phyloP scores from a whole-genome alignment of 495 filamentous ascomycete species.

The Rhypophila decipiens region DNA sequence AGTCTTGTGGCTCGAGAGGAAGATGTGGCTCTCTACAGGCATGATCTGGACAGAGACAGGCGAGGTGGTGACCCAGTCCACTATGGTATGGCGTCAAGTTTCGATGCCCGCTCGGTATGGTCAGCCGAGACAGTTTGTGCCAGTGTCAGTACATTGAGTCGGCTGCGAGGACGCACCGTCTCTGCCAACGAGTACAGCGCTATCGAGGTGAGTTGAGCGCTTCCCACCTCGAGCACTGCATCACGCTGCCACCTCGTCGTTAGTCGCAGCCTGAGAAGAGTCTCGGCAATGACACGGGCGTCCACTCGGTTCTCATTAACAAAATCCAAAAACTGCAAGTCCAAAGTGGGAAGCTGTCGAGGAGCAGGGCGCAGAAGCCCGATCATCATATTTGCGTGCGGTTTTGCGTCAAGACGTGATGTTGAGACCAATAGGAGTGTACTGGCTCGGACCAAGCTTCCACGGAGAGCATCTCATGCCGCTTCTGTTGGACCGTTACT shows the following conservation, averaged over 20 bases:
- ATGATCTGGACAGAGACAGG: not conserved
- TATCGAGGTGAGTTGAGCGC: not conserved
- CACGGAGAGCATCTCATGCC: not conserved
- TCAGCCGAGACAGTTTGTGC: too few relatives aligned
- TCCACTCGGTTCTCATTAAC: not conserved
- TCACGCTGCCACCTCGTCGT: too few relatives aligned
- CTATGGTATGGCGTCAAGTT: too few relatives aligned
- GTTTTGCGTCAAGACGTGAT: not conserved
- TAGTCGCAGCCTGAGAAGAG: too few relatives aligned
- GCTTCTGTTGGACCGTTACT: not conserved
- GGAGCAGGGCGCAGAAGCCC: not conserved
- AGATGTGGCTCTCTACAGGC: not conserved
- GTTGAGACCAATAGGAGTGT: not conserved
- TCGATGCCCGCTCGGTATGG: too few relatives aligned
- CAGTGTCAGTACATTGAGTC: too few relatives aligned
- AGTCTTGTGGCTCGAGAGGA: slow-evolving; percentile 18
- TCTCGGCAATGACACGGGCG: not conserved
- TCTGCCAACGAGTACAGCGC: not conserved
- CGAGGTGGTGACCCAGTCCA: not conserved
- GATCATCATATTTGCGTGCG: not conserved
- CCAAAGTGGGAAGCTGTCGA: not conserved
- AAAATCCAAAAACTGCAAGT: not conserved
- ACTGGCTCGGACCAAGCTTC: not conserved
- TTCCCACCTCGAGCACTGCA: too few relatives aligned
- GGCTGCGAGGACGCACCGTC: too few relatives aligned